Base-by-base conservation (phyloP, 495 filamentous ascomycete species). In the Tuber borchii region DNA sequence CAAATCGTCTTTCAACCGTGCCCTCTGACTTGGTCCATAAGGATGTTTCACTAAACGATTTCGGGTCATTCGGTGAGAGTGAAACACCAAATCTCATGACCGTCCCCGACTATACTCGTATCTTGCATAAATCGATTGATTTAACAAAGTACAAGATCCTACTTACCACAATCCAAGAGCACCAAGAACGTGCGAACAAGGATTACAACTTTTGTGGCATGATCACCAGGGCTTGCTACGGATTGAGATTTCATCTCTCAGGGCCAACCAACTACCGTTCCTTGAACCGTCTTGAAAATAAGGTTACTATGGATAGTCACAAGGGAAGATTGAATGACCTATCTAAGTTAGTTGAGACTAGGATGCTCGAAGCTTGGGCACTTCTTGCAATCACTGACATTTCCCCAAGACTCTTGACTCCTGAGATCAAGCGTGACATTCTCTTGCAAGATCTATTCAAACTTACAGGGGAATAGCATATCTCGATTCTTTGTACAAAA, bases 341-440 rank as follows among this genome's bases (percentile, higher is more conserved):
- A 44, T 79, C 78, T 56, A 70, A 71, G n/a, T 73, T 79, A 43
- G 70, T 79, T 7, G 78, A 79, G 65, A 79, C 78, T 16, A 79
- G 78, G 37, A 51, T 79, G 4, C n/a, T 79, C 20, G 78, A 79
- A 17, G 77, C 78, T 8, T 79, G 78, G 78, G 70, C 56, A 12
- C 42, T 79, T 34, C 31, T 75, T 42, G 76, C 78, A 37, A 46
- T 75, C 26, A 71, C 37, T 4, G 42, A 72, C 12, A 76, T 73
- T 44, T 71, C 78, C 6, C 31, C 44, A 20, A 45, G 17, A 39
- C 78, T 75, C 34, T 26, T 46, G n/a, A 51, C 61, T 17, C 73
- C 69, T 22, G 78, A 79, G 31, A 42, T 39, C 61, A 40, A 70
- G 44, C 61, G 77, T 22, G 48, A 45, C 4, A 65, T 72, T 61